These are phyloP conservation scores for Micractinium sp. DNA, from an alignment of 139 green algal genomes.

Conservation along the genomic window DNA sequence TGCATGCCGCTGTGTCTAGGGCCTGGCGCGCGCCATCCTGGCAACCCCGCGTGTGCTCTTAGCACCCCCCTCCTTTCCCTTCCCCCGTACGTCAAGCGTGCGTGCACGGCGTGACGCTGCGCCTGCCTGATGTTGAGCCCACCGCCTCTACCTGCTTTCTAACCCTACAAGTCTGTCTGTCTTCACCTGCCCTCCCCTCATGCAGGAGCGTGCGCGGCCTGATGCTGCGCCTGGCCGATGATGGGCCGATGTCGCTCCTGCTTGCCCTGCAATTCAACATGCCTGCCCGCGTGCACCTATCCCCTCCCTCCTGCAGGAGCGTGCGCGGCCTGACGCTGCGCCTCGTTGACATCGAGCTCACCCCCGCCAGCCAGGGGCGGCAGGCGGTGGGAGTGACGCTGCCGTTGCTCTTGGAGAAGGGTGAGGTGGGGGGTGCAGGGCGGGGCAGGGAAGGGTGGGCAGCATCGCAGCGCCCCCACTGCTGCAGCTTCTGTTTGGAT, in stretches of 20 bases:
- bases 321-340: slow-evolving; percentile 73
- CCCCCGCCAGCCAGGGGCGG: slow-evolving; percentile 42
- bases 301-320: not conserved
- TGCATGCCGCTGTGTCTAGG: too few relatives aligned
- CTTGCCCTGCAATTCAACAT: not conserved
- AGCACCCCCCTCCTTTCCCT: too few relatives aligned
- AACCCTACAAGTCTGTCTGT: not conserved
- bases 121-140: not conserved
- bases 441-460: too few relatives aligned
- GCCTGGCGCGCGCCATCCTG: too few relatives aligned
- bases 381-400: slow-evolving; percentile 60
- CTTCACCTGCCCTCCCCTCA: not conserved
- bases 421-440: not conserved
- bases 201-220: not conserved
- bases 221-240: slow-evolving; percentile 47
- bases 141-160: not conserved
- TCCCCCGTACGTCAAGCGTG: not conserved
- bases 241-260: not conserved
- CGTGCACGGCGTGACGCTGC: too few relatives aligned
- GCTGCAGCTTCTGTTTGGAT: too few relatives aligned
- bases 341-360: slow-evolving; percentile 69
- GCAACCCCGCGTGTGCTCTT: too few relatives aligned
- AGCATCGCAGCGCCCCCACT: too few relatives aligned
- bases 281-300: not conserved
- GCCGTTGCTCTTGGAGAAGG: slow-evolving; percentile 76